Conservation (phyloP, 2,329 filamentous ascomycete species). For the Fusarium mexicanum region DNA sequence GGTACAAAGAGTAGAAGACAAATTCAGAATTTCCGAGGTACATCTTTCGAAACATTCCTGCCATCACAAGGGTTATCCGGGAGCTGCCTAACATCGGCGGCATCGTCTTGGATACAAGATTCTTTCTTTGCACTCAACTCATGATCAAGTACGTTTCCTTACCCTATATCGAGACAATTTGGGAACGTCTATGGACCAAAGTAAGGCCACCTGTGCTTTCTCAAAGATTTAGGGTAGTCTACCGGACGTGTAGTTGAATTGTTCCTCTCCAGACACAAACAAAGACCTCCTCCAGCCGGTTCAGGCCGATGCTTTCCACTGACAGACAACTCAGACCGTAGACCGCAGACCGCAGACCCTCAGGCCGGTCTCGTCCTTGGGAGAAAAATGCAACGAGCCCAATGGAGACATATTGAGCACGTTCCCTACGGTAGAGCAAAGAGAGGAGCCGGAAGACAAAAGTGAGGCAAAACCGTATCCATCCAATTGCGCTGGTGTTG, state of each 20-base stretch:
- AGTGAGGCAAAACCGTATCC: slow-evolving; percentile 1
- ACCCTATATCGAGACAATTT: neutral
- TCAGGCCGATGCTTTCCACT: slow-evolving; percentile 10
- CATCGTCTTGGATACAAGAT: neutral
- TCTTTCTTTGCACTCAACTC: neutral
- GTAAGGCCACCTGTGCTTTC: too few relatives aligned
- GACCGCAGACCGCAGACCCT: neutral
- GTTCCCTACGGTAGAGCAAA: neutral
- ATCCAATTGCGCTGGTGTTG: neutral
- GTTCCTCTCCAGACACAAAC: neutral
- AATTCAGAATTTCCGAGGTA: neutral
- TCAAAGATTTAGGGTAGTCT: neutral
- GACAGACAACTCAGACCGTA: neutral
- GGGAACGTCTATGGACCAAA: neutral
- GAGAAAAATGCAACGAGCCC: neutral
- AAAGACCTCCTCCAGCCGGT: slow-evolving; percentile 3
- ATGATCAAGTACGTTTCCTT: neutral
- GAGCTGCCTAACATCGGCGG: neutral
- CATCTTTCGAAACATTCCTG: neutral
- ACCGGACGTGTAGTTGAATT: neutral
- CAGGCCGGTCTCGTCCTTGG: slow-evolving; percentile 2
- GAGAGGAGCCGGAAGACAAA: neutral
- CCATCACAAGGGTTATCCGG: neutral
- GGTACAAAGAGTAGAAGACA: neutral
- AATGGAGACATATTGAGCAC: slow-evolving; percentile 3